Percentiles rank a stretch among this genome's conserved stretches.
Conservation (phyloP, 169 alveolate species). For the Eimeria sp. region DNA sequence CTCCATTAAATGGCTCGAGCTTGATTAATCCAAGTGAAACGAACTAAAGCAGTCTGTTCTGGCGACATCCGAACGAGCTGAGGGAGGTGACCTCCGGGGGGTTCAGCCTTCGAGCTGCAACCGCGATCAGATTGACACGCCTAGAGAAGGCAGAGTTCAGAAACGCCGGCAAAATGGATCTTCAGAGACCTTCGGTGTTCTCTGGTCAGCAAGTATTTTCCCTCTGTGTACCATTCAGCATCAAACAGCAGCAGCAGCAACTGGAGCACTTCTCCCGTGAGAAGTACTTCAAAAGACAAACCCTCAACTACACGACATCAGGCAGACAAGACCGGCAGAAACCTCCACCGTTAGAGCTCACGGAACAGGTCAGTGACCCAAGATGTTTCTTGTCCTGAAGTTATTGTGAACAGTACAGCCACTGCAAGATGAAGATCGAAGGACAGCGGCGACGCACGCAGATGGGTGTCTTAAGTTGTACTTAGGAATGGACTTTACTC, state of each 20-base stretch:
- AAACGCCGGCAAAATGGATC: conserved; percentile 3
- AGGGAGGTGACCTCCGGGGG: conserved; percentile 62
- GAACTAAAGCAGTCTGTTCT: not conserved
- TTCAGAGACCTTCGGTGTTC: conserved; percentile 50
- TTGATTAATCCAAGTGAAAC: not conserved
- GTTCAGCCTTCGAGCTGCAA: conserved; percentile 12
- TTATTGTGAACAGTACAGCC: not conserved
- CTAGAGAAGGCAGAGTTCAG: not conserved
- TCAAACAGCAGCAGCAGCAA: conserved; percentile 53
- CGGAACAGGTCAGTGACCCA: conserved; percentile 27
- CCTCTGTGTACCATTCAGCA: conserved; percentile 30
- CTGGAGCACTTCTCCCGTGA: conserved; percentile 44
- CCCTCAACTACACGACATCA: conserved; percentile 13
- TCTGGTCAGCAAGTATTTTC: conserved; percentile 34
- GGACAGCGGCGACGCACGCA: not conserved
- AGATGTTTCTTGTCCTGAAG: not conserved
- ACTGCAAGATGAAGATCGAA: not conserved
- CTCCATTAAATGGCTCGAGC: too few relatives aligned
- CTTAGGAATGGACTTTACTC: conserved; percentile 25
- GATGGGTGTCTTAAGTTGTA: not conserved
- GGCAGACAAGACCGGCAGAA: conserved; percentile 70
- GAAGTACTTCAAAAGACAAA: conserved; percentile 46
- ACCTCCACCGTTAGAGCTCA: conserved; percentile 49
- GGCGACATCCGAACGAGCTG: not conserved
- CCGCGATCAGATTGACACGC: not conserved